phyloP scores from a whole-genome alignment of 1,284 basidiomycete species.

The Naganishia sp. region DNA sequence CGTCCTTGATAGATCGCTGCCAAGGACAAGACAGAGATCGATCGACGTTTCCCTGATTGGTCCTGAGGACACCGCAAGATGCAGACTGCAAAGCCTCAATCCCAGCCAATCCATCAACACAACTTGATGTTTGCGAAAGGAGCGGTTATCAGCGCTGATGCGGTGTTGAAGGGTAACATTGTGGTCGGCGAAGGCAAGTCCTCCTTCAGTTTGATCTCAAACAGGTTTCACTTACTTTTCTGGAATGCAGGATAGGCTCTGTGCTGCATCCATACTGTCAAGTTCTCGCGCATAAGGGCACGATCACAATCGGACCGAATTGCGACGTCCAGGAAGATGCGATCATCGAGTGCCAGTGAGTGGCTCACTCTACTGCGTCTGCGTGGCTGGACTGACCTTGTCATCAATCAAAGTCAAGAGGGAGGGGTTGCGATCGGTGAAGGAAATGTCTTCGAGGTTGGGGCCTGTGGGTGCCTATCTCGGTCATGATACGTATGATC shows the following conservation, averaged over 20 bases:
- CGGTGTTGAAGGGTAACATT: conserved; percentile 84
- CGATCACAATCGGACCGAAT: conserved; percentile 80
- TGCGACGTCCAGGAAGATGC: conserved; percentile 90
- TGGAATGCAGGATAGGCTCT: conserved; percentile 57
- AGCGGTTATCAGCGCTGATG: conserved; percentile 81
- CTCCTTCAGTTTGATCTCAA: neutral
- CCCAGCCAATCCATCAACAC: conserved; percentile 15
- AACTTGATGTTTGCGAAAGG: conserved; percentile 7
- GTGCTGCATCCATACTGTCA: conserved; percentile 93
- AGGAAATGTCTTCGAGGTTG: conserved; percentile 89
- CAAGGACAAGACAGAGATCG: no score
- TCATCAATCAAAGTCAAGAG: conserved; percentile 59
- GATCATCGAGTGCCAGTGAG: conserved; percentile 78
- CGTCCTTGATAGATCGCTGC: no score
- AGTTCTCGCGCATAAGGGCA: conserved; percentile 81
- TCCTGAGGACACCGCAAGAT: neutral
- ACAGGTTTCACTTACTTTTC: neutral
- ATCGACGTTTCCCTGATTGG: neutral
- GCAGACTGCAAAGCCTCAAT: conserved; percentile 9
- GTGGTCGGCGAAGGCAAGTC: conserved; percentile 73
- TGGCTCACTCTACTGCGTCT: conserved; percentile 19
- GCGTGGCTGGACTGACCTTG: neutral
- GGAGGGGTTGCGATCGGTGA: conserved; percentile 89
- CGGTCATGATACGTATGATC: neutral
- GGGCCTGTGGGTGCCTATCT: conserved; percentile 64